phyloP scores from a whole-genome alignment of 345 rosid species.

The Abelmoschus esculentus region DNA sequence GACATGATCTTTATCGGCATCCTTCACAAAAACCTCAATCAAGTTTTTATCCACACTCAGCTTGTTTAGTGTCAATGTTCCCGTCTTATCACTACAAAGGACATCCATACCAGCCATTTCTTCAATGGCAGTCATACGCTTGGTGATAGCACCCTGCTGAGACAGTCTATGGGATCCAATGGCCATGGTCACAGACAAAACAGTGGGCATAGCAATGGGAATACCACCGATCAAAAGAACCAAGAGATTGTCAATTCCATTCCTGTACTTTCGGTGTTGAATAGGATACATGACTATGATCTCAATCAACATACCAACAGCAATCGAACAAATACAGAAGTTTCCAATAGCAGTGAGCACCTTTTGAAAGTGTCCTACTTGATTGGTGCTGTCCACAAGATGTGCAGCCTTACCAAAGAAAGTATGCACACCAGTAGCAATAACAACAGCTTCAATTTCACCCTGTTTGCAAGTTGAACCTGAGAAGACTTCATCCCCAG shows the following conservation, averaged over 20 bases:
- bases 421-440: conserved; percentile 81
- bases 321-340: conserved; percentile 80
- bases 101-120: conserved; percentile 62
- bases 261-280: conserved; percentile 55
- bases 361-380: conserved; percentile 82
- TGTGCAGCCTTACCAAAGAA: conserved; percentile 91
- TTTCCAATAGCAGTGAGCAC: conserved; percentile 79
- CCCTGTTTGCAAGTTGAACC: conserved; percentile 91
- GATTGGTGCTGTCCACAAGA: conserved; percentile 80
- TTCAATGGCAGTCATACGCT: conserved; percentile 83
- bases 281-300: conserved; percentile 78
- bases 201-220: conserved; percentile 67
- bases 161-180: neutral
- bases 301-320: conserved; percentile 56
- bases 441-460: conserved; percentile 80
- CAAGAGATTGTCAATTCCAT: conserved; percentile 74
- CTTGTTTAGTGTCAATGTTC: conserved; percentile 70
- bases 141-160: conserved; percentile 80
- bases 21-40: conserved; percentile 64
- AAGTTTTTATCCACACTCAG: conserved; percentile 24
- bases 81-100: conserved; percentile 61
- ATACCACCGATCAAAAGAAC: conserved; percentile 89
- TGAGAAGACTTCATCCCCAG: conserved; percentile 65
- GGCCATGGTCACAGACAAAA: neutral
- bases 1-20: conserved; percentile 57